These are phyloP conservation scores for Aspergillus fumigatus DNA, from an alignment of 2,329 filamentous ascomycete species.

Conservation along the genomic window DNA sequence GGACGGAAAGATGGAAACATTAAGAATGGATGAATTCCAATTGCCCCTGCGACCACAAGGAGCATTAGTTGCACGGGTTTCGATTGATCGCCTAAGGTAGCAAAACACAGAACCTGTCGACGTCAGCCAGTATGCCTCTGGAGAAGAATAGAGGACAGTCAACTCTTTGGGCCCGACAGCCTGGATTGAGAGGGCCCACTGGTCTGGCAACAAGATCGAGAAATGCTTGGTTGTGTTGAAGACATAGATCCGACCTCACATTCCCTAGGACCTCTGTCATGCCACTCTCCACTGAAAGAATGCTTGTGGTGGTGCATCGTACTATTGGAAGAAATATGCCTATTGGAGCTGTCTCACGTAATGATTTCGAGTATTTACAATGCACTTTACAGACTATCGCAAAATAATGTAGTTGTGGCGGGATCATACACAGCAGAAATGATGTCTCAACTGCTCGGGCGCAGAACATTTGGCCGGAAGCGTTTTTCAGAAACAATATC, in stretches of 20 bases:
- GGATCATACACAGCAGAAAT: not conserved
- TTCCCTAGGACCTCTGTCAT: not conserved
- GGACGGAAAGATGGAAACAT: not conserved
- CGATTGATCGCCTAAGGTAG: no score
- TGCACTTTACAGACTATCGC: no score
- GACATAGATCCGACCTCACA: not conserved
- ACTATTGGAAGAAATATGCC: no score
- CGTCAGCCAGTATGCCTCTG: no score
- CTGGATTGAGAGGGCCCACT: not conserved
- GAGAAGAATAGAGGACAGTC: no score
- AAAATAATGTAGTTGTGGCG: no score
- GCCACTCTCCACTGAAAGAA: not conserved
- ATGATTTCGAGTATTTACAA: no score
- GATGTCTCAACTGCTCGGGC: not conserved
- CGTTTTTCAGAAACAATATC: not conserved
- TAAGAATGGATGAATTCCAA: not conserved
- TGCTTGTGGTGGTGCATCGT: not conserved
- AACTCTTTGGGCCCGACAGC: no score
- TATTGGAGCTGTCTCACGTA: no score
- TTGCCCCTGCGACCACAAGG: no score
- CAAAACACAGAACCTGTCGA: no score
- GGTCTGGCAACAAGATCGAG: not conserved
- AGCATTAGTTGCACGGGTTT: no score
- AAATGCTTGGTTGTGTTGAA: not conserved
- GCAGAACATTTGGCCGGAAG: not conserved